These are phyloP conservation scores for Mychonastes homosphaera DNA, from an alignment of 139 green algal genomes.

Conservation along the genomic window DNA sequence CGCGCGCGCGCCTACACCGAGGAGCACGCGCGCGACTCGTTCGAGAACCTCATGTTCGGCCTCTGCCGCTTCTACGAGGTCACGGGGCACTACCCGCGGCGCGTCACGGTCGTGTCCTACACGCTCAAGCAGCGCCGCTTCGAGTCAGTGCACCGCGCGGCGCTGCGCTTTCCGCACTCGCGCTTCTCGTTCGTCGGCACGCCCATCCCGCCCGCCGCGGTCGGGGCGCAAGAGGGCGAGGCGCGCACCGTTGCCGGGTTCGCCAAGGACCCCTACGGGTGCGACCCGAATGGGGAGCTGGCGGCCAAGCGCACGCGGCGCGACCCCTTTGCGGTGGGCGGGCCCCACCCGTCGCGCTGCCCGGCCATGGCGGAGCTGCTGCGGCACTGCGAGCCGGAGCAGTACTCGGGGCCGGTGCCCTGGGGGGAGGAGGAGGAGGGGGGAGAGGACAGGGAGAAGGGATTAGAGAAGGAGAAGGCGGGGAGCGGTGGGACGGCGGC, in stretches of 20 bases:
- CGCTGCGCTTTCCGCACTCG: conserved; percentile 50
- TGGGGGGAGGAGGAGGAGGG: too few relatives aligned
- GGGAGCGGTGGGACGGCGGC: too few relatives aligned
- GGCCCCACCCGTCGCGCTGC: conserved; percentile 42
- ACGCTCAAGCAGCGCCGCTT: conserved; percentile 77
- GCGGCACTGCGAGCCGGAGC: conserved; percentile 28
- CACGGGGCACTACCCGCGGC: conserved; percentile 57
- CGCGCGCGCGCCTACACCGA: conserved; percentile 43
- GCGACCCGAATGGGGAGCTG: conserved; percentile 41
- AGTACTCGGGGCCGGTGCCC: conserved; percentile 22
- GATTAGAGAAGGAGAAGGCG: too few relatives aligned
- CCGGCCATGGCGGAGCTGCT: conserved; percentile 48
- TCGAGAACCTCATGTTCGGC: conserved; percentile 89
- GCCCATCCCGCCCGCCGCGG: conserved; percentile 30
- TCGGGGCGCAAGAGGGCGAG: conserved; percentile 32
- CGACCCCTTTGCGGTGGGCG: conserved; percentile 62
- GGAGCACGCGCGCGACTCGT: conserved; percentile 78
- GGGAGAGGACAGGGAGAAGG: too few relatives aligned
- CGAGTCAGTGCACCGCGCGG: conserved; percentile 53
- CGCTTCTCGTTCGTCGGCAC: conserved; percentile 73
- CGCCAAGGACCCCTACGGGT: conserved; percentile 59
- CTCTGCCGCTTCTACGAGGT: conserved; percentile 65
- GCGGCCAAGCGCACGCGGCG: conserved; percentile 40
- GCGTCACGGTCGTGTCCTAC: conserved; percentile 79
- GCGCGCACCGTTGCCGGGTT: conserved; percentile 43